Base-by-base conservation (phyloP, 352 stramenopile genomes). In the Pythium rishiriense region DNA sequence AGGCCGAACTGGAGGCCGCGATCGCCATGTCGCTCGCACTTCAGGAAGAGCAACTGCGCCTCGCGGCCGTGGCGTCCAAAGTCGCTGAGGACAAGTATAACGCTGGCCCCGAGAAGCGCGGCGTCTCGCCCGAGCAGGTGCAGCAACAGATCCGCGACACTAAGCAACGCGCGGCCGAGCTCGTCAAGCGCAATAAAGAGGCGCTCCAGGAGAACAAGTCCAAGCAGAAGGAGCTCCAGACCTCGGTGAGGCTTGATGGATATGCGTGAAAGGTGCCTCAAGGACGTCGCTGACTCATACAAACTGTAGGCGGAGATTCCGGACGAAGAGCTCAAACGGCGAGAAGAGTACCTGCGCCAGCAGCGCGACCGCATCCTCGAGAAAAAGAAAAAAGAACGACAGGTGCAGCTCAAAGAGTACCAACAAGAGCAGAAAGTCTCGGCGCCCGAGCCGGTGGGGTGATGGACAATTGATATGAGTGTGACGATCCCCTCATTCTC, bases 321-420 rank as follows among this genome's bases (percentile, higher is more conserved):
- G 12, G 83, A 90, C 43, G 66, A 75, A 17, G 84, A 92, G 52
- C 62, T 91, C 45, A 87, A 90, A 47, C 81, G 80, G 15, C 83
- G 84, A n/a, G 80, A 90, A 57, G 76, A 86, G 55, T 92, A 93
- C 58, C 58, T 94, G 45, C 70, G 77, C 37, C 79, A 87, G 58
- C 85, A 94, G 54, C 83, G 83, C 42, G 85, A 93, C 47, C 75
- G 74, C 45, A 86, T 93, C 37, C 66, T 94, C n/a, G 80, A 87
- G 53, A 93, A 93, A 73, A 93, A 93, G 77, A 83, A 86, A 58
- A 77, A 81, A 29, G 79, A 94, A 70, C 76, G 85, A 22, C 79
- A 92, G 61, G 42, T 45, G 19, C 75, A 90, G 47, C 68, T 94
- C n/a, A 86, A 90, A 57, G 79, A 88, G 58, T 94, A 83, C 66